phyloP scores from a whole-genome alignment of 1,284 basidiomycete genomes.

The Hemileccinum hortonii region DNA sequence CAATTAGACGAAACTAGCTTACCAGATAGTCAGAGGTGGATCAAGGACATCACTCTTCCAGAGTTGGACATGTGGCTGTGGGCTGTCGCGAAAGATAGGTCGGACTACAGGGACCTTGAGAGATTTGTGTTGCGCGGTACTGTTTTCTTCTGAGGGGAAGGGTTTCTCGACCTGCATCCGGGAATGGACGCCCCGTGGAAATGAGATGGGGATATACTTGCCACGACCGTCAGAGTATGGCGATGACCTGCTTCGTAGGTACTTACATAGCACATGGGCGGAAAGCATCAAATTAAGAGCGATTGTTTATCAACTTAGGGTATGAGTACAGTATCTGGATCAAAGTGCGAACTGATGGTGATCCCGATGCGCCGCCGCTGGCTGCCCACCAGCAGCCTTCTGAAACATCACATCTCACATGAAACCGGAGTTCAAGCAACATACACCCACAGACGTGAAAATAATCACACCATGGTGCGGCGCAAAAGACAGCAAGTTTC shows the following conservation, averaged over 20 bases:
- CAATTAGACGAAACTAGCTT: slow-evolving; percentile 38
- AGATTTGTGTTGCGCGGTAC: slow-evolving; percentile 66
- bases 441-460: slow-evolving; percentile 9
- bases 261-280: slow-evolving; percentile 2
- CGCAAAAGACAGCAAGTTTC: slow-evolving; percentile 4
- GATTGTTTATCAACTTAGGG: slow-evolving; percentile 5
- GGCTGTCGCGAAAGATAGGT: slow-evolving; percentile 71
- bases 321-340: slow-evolving; percentile 8
- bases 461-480: slow-evolving; percentile 9
- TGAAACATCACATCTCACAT: slow-evolving; percentile 12
- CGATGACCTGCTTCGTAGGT: slow-evolving; percentile 1
- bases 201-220: not conserved
- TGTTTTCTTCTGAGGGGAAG: slow-evolving; percentile 53
- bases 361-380: slow-evolving; percentile 8
- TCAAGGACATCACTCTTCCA: slow-evolving; percentile 56
- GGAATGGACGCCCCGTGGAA: not conserved
- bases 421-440: slow-evolving; percentile 8
- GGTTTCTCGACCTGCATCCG: slow-evolving; percentile 1
- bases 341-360: slow-evolving; percentile 9
- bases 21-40: slow-evolving; percentile 43
- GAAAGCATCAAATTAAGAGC: slow-evolving; percentile 9
- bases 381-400: slow-evolving; percentile 3
- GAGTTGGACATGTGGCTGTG: slow-evolving; percentile 75
- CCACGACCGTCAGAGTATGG: slow-evolving; percentile 1
- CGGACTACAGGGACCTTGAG: slow-evolving; percentile 61